Evolutionary conservation across 2,329 filamentous ascomycete species (phyloP).

Genomic region (Scytalidium sp.): DNA sequence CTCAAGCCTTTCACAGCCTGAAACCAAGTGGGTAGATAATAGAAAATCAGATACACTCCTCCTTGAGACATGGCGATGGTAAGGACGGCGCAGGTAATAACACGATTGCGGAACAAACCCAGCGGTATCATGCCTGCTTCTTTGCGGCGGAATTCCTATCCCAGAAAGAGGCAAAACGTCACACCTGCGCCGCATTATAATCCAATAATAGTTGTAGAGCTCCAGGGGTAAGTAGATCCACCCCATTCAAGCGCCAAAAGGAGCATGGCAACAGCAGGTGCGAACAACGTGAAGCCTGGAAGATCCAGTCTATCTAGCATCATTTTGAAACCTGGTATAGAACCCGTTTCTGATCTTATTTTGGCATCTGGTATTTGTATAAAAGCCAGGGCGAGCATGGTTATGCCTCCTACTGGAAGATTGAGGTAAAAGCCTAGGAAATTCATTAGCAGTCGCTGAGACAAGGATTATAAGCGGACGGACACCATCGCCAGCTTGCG

Average conservation of each 20-base stretch:
- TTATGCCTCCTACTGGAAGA: conserved; percentile 35
- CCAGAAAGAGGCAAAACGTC: conserved; percentile 16
- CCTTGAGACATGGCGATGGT: conserved; percentile 3
- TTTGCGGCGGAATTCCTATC: conserved; percentile 16
- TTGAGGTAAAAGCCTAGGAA: conserved; percentile 33
- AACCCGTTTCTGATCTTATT: conserved; percentile 5
- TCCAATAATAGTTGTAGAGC: conserved; percentile 15
- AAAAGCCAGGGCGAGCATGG: conserved; percentile 30
- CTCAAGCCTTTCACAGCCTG: conserved; percentile 24
- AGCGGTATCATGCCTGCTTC: conserved; percentile 23
- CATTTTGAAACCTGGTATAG: conserved; percentile 2
- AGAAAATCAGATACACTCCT: conserved; percentile 10
- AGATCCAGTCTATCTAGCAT: conserved; percentile 25
- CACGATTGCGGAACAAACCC: conserved; percentile 14
- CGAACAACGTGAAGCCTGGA: conserved; percentile 26
- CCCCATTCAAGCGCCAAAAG: conserved; percentile 31
- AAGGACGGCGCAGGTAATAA: conserved; percentile 12
- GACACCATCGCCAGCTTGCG: conserved; percentile 13
- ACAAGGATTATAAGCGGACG: conserved; percentile 21
- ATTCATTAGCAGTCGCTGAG: neutral
- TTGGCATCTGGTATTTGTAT: conserved; percentile 28
- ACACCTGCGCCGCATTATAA: conserved; percentile 13
- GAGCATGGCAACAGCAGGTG: conserved; percentile 27
- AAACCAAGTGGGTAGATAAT: conserved; percentile 29
- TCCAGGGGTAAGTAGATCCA: conserved; percentile 27